Base-by-base conservation (phyloP, 768 basidiomycete species). In the Mrakia gelida region DNA sequence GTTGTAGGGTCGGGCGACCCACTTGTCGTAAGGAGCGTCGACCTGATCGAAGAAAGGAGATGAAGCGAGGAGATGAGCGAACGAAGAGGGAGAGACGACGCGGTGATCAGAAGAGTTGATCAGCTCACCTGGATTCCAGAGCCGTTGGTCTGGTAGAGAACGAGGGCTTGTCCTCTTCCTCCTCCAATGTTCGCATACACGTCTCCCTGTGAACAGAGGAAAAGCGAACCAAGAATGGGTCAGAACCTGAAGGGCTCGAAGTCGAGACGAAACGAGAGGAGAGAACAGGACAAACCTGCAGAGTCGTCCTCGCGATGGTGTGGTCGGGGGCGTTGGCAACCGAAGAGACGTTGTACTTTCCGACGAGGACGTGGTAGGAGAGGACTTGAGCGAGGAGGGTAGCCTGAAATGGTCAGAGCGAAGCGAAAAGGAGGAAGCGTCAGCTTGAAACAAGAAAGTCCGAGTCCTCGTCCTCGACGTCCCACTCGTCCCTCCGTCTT, bases 341-440 rank as follows among this genome's bases (percentile, higher is more conserved):
- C 3, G 1, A 1, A 34, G 30, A 26, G 38, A n/a, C 34, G 13
- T 28, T 73, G 56, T 56, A 73, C 52, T 38, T 34, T 54, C 56
- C 72, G 1, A 15, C 10, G 5, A 73, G 72, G 32, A 73, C 72
- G 34, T 73, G 72, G 56, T 73, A 73, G 5, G 72, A 56, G 23
- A 73, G 34, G 3, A 73, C 38, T 16, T 73, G 28, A 52, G 54
- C 34, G 32, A 73, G 56, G 8, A 73, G 72, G 23, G 72, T 73
- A 10, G 52, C 56, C 72, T 73, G 56, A 2, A n/a, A 43, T 32
- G 15, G 8, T 30, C 3, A 65, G 16, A 67, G 65, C 18, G 34
- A 38, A 34, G 30, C n/a, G 23, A 7, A 28, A 65, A 38, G 28
- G 13, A 18, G 18, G 32, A 72, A 13, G 23, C 45, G 45, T 28